Conservation (phyloP, 1,284 basidiomycete genomes). For the Chondrostereum purpureum region DNA sequence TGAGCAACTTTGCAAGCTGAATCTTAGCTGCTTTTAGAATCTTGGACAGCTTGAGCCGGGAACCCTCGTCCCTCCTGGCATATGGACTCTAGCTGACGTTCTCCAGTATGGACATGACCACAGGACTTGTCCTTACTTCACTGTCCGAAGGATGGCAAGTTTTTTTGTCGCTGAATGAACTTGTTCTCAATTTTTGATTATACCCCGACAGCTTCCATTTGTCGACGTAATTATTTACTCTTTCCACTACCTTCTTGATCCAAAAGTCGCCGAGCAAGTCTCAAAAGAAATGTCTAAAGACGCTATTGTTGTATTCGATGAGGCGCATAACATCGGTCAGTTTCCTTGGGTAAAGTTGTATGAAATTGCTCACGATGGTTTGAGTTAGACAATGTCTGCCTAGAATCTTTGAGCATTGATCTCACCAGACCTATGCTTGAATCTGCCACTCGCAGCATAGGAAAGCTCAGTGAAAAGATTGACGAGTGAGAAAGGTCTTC, state of each 20-base stretch:
- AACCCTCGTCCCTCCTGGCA: conserved; percentile 78
- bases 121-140: conserved; percentile 93
- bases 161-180: neutral
- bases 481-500: conserved; percentile 68
- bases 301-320: conserved; percentile 98
- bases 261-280: conserved; percentile 98
- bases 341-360: conserved; percentile 7
- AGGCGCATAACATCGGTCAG: conserved; percentile 97
- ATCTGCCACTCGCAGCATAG: conserved; percentile 86
- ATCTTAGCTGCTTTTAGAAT: conserved; percentile 21
- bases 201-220: conserved; percentile 73
- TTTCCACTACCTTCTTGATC: conserved; percentile 98
- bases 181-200: conserved; percentile 10
- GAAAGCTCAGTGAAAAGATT: conserved; percentile 85
- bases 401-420: conserved; percentile 97
- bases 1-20: neutral
- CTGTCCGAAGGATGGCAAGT: conserved; percentile 88
- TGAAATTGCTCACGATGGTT: neutral
- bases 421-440: conserved; percentile 98
- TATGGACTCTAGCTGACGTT: conserved; percentile 94
- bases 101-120: conserved; percentile 85
- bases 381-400: conserved; percentile 89
- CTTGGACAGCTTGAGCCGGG: conserved; percentile 74
- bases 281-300: conserved; percentile 98
- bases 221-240: conserved; percentile 98